phyloP scores from a whole-genome alignment of 2,329 filamentous ascomycete genomes.

The Penicillium crustosum region DNA sequence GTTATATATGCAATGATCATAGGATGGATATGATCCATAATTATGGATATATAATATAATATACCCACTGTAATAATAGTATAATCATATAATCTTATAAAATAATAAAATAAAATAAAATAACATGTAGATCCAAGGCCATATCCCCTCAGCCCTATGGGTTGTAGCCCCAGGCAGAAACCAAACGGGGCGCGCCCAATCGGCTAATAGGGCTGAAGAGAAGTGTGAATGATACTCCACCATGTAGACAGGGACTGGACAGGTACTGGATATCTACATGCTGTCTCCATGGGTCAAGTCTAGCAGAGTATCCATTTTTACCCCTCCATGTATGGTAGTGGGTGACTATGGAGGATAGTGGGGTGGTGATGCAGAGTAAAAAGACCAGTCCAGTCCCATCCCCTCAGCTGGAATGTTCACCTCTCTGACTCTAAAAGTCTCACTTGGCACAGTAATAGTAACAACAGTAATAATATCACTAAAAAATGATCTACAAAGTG shows the following conservation, averaged over 20 bases:
- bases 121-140: neutral
- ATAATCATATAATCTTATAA: neutral
- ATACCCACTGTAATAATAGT: no score
- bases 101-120: neutral
- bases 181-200: slow-evolving; percentile 10
- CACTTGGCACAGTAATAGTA: neutral
- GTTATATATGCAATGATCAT: neutral
- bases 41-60: neutral
- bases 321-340: neutral
- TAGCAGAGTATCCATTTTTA: neutral
- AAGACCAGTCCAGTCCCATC: neutral
- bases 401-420: neutral
- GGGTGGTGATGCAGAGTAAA: neutral
- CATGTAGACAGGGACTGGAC: neutral
- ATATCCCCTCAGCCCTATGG: slow-evolving; percentile 8
- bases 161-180: slow-evolving; percentile 9
- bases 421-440: neutral
- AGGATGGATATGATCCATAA: neutral
- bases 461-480: neutral
- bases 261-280: neutral
- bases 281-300: neutral
- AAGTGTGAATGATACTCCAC: neutral
- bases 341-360: no score
- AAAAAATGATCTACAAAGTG: neutral
- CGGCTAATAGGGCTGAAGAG: neutral